Base-by-base conservation (phyloP, 176 grass and related monocot species). In the Cenchrus americanus region DNA sequence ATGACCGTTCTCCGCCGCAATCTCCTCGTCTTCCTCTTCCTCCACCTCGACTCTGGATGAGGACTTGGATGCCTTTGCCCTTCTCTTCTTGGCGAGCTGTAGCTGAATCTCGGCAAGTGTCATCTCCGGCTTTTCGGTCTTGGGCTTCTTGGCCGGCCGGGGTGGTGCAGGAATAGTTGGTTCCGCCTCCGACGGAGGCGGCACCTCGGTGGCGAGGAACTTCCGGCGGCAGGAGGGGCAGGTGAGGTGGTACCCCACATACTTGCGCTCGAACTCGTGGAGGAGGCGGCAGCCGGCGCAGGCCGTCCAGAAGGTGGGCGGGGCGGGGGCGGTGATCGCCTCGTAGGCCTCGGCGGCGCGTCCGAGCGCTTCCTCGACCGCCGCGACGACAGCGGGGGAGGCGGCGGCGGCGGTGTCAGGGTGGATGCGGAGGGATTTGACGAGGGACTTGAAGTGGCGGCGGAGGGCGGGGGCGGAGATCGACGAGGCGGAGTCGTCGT, bases 211-310 rank as follows among this genome's bases (percentile, higher is more conserved):
- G 18, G 92, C 95, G 53, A 93, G 91, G 88, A 98, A 98, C 21
- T 72, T 88, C 71, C 91, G 94, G 82, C 87, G 90, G 86, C 95
- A 98, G 55, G 90, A 90, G 22, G 95, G 95, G 81, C 95, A 93
- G 2, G 80, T 90, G 65, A 98, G 92, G 44, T 91, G 92, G 90
- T 87, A 95, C 0, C 92, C 92, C 9, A 98, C 71, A 82, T 98
- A 98, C 80, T 68, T 87, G 32, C 92, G 88, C 75, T 95, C 86
- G 80, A 95, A 98, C 76, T 95, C 91, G 71, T 98, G 95, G 76
- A 98, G 87, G 37, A 95, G 87, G 81, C 92, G 86, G 82, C 95
- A 98, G 22, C 88, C 86, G 48, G 86, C 83, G 80, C 92, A 98
- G 46, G 95, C 89, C 19, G 95, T 98, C 95, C 92, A 95, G 87